Conservation (phyloP, 116 monocot species). For the Papilionanthe hybrid region DNA sequence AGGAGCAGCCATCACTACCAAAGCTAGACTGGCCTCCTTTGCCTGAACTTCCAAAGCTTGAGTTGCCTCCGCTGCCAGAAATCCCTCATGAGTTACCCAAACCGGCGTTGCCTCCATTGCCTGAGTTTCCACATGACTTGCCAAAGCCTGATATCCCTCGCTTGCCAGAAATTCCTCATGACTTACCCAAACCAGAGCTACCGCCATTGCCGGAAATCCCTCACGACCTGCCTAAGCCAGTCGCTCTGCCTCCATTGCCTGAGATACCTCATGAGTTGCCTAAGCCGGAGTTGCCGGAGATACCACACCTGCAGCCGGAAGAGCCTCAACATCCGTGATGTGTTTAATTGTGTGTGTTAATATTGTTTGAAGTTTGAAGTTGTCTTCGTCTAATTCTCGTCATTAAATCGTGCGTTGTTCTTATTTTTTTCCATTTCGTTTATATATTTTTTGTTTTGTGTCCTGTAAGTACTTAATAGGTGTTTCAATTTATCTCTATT, state of each 20-base stretch:
- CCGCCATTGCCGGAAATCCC: background rate
- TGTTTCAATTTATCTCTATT: background rate
- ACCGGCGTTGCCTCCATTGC: background rate
- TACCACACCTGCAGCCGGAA: background rate
- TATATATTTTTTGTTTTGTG: no score
- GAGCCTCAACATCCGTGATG: background rate
- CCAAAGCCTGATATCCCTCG: background rate
- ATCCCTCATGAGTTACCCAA: background rate
- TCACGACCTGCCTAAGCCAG: background rate
- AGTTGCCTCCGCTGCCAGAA: background rate
- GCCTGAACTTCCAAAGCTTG: background rate
- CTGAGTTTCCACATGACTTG: background rate
- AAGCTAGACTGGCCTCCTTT: background rate
- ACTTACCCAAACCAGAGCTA: background rate
- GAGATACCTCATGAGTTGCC: conserved; percentile 1
- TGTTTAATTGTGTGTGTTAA: background rate
- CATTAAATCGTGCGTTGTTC: no score
- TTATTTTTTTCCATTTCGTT: no score
- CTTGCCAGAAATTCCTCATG: background rate
- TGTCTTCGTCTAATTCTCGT: background rate
- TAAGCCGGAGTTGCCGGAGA: background rate
- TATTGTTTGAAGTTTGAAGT: background rate
- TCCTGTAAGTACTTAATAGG: no score
- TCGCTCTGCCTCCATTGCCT: background rate
- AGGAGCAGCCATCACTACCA: background rate